A percentile compares a stretch with the other conserved stretches of the same genome.
These are phyloP conservation scores for Rhizophagus prolifer DNA, from an alignment of 192 early-diverging fungal species.

Conservation along the genomic window DNA sequence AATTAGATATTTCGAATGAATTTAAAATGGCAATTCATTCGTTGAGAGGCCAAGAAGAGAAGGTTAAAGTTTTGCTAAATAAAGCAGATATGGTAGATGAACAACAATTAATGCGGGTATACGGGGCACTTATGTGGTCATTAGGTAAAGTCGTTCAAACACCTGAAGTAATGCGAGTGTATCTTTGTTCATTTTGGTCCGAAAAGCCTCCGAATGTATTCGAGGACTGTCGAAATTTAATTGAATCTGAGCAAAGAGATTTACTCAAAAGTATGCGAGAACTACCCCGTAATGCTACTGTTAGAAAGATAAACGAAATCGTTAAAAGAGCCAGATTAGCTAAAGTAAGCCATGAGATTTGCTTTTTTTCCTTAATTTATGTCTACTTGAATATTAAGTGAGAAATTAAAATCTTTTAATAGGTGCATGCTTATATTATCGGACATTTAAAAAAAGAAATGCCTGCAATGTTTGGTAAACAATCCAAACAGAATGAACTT, in stretches of 20 bases:
- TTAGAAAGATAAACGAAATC: slow-evolving; percentile 89
- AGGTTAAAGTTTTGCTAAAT: slow-evolving; percentile 82
- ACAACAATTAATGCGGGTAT: slow-evolving; percentile 86
- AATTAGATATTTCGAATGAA: slow-evolving; percentile 88
- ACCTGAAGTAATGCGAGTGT: slow-evolving; percentile 89
- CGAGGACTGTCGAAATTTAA: slow-evolving; percentile 68
- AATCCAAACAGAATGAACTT: slow-evolving; percentile 70
- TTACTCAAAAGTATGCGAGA: slow-evolving; percentile 70
- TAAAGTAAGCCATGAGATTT: slow-evolving; percentile 24
- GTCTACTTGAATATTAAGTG: neutral
- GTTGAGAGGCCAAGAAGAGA: slow-evolving; percentile 83
- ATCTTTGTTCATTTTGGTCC: slow-evolving; percentile 78
- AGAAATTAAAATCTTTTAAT: neutral
- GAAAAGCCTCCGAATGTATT: slow-evolving; percentile 64
- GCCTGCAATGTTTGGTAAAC: slow-evolving; percentile 81
- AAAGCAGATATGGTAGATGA: slow-evolving; percentile 85
- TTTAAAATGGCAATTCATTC: slow-evolving; percentile 79
- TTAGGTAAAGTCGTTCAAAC: slow-evolving; percentile 85
- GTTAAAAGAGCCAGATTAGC: slow-evolving; percentile 81
- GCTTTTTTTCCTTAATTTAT: neutral
- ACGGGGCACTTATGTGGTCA: slow-evolving; percentile 93
- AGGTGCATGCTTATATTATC: slow-evolving; percentile 82
- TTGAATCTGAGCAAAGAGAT: slow-evolving; percentile 75
- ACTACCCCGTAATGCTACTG: slow-evolving; percentile 76
- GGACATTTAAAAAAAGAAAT: slow-evolving; percentile 80